Evolutionary conservation across 257 asterid genomes (phyloP).

Genomic region (Misopates orontium): DNA sequence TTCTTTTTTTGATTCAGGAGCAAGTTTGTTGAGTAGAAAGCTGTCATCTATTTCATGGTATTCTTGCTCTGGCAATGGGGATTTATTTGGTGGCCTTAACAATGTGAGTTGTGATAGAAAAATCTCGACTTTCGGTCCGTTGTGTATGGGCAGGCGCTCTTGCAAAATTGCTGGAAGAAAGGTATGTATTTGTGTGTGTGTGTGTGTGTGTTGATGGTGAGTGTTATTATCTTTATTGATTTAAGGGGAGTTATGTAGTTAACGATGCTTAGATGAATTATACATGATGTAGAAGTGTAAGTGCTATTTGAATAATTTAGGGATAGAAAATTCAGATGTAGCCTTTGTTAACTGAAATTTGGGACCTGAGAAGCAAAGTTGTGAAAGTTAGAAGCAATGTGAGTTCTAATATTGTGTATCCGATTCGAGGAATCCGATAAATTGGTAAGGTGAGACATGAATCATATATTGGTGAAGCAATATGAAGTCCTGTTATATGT

Average conservation of each 20-base stretch:
- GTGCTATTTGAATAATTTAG: background rate
- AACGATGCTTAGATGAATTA: slow-evolving; percentile 5
- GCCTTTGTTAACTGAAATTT: background rate
- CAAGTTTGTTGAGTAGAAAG: slow-evolving; percentile 33
- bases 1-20: slow-evolving; percentile 39
- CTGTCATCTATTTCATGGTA: slow-evolving; percentile 44
- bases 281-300: background rate
- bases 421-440: background rate
- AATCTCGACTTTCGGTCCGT: slow-evolving; percentile 61
- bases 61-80: slow-evolving; percentile 44
- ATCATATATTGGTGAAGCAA: background rate
- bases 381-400: background rate
- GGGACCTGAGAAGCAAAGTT: slow-evolving; percentile 8
- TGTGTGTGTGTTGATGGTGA: background rate
- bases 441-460: background rate
- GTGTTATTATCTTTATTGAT: background rate
- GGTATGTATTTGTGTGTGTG: slow-evolving; percentile 40
- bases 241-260: background rate
- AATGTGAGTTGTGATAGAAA: slow-evolving; percentile 46
- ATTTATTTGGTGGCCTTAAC: slow-evolving; percentile 36
- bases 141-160: slow-evolving; percentile 93
- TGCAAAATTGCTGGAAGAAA: slow-evolving; percentile 92
- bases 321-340: slow-evolving; percentile 13
- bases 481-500: background rate
- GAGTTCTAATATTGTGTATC: background rate